Evolutionary conservation across 345 rosid genomes (phyloP).

Genomic region (Passiflora organensis): DNA sequence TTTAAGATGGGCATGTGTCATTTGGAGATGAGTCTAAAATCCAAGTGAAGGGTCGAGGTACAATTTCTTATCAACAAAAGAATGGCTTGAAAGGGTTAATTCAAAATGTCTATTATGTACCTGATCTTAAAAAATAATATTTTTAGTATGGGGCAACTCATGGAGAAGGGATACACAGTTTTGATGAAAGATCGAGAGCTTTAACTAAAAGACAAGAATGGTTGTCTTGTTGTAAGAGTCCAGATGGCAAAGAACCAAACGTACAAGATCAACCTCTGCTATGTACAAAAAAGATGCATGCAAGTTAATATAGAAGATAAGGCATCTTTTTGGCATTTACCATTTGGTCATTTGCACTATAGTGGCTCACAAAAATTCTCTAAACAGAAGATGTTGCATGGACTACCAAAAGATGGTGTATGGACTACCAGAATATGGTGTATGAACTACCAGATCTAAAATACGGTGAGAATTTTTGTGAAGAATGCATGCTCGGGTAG

Average conservation of each 20-base stretch:
- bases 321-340: no score
- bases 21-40: conserved; percentile 10
- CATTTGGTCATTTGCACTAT: background rate
- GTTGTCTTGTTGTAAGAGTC: no score
- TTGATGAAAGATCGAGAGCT: no score
- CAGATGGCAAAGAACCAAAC: background rate
- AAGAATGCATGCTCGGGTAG: background rate
- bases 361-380: background rate
- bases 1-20: background rate
- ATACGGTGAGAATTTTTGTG: no score
- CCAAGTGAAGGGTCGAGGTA: conserved; percentile 7
- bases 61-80: background rate
- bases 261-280: background rate
- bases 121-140: no score
- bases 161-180: no score
- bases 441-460: background rate
- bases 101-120: no score
- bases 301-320: no score
- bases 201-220: no score
- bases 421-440: no score
- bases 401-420: background rate
- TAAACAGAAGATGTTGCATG: background rate
- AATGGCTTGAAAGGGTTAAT: no score
- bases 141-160: no score
- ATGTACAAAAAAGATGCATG: background rate